Evolutionary conservation across 257 asterid species (phyloP).

Genomic region (Capsicum chinense): DNA sequence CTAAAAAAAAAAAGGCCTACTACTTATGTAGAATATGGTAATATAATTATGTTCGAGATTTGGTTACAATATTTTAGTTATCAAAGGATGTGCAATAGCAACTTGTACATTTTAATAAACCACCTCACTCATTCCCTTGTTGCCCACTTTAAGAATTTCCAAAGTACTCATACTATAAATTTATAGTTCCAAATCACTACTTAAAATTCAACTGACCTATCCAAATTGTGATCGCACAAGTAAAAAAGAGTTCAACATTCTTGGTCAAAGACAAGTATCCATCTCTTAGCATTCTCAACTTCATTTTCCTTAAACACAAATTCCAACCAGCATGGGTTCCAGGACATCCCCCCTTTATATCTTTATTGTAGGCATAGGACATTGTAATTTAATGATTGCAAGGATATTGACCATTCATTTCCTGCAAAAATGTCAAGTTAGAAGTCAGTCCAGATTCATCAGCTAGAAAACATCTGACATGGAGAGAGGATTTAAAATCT

Average conservation of each 20-base stretch:
- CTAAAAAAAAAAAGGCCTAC: no score
- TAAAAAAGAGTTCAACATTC: background rate
- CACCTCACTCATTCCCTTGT: background rate
- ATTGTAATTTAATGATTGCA: constrained; percentile 95
- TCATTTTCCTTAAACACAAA: background rate
- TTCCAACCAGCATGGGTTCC: constrained; percentile 92
- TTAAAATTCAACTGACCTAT: background rate
- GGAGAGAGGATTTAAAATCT: background rate
- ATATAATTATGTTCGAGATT: no score
- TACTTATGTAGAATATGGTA: no score
- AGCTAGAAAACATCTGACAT: background rate
- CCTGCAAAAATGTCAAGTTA: constrained; percentile 49
- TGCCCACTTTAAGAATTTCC: background rate
- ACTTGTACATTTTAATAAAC: background rate
- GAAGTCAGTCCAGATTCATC: constrained; percentile 22
- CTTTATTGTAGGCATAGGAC: constrained; percentile 97
- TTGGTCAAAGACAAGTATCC: background rate
- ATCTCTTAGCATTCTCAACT: background rate
- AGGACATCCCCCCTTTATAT: constrained; percentile 96
- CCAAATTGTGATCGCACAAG: background rate
- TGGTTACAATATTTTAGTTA: no score
- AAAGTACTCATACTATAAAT: background rate
- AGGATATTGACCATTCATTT: constrained; percentile 96
- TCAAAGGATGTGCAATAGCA: background rate
- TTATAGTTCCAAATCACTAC: background rate